These are phyloP conservation scores for Phytophthora fragariae DNA, from an alignment of 352 stramenopile genomes.

Conservation along the genomic window DNA sequence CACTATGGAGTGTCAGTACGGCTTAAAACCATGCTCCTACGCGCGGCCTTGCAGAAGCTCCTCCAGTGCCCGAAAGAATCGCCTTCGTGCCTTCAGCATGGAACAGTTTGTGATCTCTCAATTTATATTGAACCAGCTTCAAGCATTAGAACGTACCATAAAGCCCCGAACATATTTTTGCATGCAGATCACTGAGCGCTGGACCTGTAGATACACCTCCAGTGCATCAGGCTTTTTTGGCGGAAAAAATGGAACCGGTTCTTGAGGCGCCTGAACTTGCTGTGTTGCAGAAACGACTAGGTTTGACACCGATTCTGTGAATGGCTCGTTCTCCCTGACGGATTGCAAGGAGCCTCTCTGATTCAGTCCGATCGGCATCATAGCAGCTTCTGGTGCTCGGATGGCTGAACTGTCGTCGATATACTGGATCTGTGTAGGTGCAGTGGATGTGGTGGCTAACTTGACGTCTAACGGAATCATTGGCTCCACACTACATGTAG, in stretches of 20 bases:
- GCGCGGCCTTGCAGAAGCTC: conserved; percentile 22
- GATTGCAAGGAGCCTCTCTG: neutral
- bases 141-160: conserved; percentile 23
- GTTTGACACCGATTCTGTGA: neutral
- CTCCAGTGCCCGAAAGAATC: conserved; percentile 34
- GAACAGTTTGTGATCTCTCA: neutral
- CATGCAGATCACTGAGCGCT: conserved; percentile 35
- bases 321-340: conserved; percentile 16
- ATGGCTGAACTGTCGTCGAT: neutral
- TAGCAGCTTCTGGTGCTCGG: conserved; percentile 14
- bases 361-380: neutral
- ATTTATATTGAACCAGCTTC: neutral
- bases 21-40: neutral
- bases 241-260: neutral
- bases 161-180: conserved; percentile 39
- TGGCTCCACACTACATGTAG: neutral
- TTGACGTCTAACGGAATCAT: neutral
- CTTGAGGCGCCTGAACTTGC: neutral
- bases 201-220: conserved; percentile 34
- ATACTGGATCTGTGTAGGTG: neutral
- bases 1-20: neutral
- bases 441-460: neutral
- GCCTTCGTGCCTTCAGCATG: conserved; percentile 23
- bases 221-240: conserved; percentile 25
- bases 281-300: neutral